Evolutionary conservation across 495 filamentous ascomycete genomes (phyloP).

Genomic region (Aspergillus bridgeri): DNA sequence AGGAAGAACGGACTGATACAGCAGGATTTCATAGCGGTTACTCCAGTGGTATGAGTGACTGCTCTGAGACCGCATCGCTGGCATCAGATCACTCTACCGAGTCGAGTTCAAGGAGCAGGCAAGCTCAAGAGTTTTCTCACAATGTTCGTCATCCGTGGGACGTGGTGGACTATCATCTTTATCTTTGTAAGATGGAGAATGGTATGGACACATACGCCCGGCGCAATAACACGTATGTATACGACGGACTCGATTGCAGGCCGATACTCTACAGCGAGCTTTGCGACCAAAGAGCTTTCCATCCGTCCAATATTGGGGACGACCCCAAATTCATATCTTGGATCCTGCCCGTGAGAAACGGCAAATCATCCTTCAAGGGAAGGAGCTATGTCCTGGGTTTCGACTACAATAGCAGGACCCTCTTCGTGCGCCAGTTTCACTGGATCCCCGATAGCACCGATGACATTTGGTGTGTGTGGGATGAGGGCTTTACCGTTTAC

Average conservation of each 20-base stretch:
- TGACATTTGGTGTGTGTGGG: slow-evolving; percentile 30
- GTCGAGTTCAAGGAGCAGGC: background rate
- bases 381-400: slow-evolving; percentile 32
- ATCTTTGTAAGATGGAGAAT: slow-evolving; percentile 25
- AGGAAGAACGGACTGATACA: background rate
- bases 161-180: slow-evolving; percentile 36
- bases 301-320: slow-evolving; percentile 6
- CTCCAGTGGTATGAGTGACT: background rate
- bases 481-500: slow-evolving; percentile 25
- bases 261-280: slow-evolving; percentile 24
- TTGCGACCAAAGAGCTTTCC: slow-evolving; percentile 9
- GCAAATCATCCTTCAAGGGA: slow-evolving; percentile 6
- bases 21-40: background rate
- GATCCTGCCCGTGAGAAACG: slow-evolving; percentile 27
- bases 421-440: slow-evolving; percentile 31
- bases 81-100: background rate
- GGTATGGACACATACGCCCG: slow-evolving; percentile 13
- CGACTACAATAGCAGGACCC: slow-evolving; percentile 18
- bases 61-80: background rate
- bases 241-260: slow-evolving; percentile 25
- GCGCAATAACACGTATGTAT: slow-evolving; percentile 20
- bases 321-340: slow-evolving; percentile 25
- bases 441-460: slow-evolving; percentile 21
- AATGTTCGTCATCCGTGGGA: slow-evolving; percentile 29
- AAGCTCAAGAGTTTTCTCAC: slow-evolving; percentile 4